Conservation (phyloP, 345 rosid species). For the Dipteronia sinensis region DNA sequence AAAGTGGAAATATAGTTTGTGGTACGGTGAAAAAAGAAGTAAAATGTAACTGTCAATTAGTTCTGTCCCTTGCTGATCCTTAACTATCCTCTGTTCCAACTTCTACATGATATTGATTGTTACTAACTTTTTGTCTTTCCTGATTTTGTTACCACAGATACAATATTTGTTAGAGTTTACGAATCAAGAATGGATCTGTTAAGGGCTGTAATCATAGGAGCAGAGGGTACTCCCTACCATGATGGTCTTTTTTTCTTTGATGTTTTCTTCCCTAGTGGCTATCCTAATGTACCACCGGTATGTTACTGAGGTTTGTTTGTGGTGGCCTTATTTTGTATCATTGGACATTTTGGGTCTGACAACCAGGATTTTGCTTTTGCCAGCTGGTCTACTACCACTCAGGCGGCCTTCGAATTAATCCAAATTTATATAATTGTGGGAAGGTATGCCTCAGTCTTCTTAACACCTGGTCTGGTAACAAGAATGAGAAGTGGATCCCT, state of each 20-base stretch:
- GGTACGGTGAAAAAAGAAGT: background rate
- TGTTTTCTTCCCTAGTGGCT: conserved; percentile 70
- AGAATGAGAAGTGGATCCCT: conserved; percentile 87
- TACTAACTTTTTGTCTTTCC: conserved; percentile 9
- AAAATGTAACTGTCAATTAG: background rate
- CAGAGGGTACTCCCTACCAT: conserved; percentile 94
- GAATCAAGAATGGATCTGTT: conserved; percentile 93
- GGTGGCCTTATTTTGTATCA: conserved; percentile 7
- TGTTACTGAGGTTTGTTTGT: conserved; percentile 24
- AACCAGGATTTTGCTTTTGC: conserved; percentile 24
- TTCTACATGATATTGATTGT: background rate
- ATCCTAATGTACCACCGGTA: conserved; percentile 84
- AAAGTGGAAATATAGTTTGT: background rate
- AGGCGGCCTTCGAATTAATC: conserved; percentile 86
- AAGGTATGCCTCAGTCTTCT: conserved; percentile 95
- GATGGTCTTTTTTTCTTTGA: conserved; percentile 96
- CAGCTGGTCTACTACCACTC: conserved; percentile 77
- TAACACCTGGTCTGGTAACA: conserved; percentile 79
- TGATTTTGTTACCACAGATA: conserved; percentile 45
- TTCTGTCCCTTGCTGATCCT: background rate
- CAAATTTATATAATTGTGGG: conserved; percentile 72
- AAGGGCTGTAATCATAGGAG: conserved; percentile 92
- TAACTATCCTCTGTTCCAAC: background rate
- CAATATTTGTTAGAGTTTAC: conserved; percentile 83
- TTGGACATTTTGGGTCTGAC: conserved; percentile 18